phyloP scores from a whole-genome alignment of 345 rosid species.

The Nasturtium officinale region DNA sequence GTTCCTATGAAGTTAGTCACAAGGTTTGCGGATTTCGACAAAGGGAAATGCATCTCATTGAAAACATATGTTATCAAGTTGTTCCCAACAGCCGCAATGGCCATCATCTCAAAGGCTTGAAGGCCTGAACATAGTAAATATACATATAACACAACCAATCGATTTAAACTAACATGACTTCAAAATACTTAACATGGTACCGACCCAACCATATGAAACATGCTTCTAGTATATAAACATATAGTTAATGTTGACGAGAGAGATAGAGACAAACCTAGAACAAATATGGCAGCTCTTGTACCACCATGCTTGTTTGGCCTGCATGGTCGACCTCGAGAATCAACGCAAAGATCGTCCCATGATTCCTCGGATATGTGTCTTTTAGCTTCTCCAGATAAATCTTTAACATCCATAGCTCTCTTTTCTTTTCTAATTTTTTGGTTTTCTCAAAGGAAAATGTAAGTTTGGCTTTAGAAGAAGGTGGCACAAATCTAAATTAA shows the following conservation, averaged over 20 bases:
- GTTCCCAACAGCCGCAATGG: constrained; percentile 80
- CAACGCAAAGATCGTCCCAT: constrained; percentile 51
- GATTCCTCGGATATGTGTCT: constrained; percentile 33
- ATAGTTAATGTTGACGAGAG: constrained; percentile 11
- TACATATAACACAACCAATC: neutral
- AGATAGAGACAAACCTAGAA: constrained; percentile 53
- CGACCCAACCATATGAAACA: neutral
- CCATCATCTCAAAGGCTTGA: constrained; percentile 75
- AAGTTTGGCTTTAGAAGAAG: constrained; percentile 33
- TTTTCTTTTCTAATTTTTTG: neutral
- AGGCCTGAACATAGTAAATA: constrained; percentile 44
- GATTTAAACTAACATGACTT: neutral
- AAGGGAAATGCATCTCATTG: constrained; percentile 73
- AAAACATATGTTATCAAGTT: constrained; percentile 74
- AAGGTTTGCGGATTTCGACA: constrained; percentile 72
- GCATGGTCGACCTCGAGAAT: constrained; percentile 69
- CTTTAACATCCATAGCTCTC: constrained; percentile 34
- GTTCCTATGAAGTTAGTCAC: constrained; percentile 91
- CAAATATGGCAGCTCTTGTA: constrained; percentile 67
- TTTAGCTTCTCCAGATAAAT: constrained; percentile 44
- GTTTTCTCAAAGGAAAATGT: constrained; percentile 11
- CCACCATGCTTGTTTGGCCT: constrained; percentile 64
- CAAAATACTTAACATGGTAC: constrained; percentile 5
- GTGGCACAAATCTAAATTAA: constrained; percentile 36
- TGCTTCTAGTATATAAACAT: neutral